These are phyloP conservation scores for Pseudoscleropodium purum DNA, from an alignment of 225 moss, liverwort and hornwort species.

Conservation along the genomic window DNA sequence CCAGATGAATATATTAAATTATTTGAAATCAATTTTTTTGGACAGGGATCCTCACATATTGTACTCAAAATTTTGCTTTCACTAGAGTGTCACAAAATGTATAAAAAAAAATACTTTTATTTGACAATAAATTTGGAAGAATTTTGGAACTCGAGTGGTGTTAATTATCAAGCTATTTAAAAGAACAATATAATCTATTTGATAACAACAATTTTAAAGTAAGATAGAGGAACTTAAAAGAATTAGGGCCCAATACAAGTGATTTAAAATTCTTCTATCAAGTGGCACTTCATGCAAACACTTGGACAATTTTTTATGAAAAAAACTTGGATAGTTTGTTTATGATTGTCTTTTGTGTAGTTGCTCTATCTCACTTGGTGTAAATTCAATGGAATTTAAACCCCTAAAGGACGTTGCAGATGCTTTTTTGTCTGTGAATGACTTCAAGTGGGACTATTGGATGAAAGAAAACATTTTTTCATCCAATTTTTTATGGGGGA, in stretches of 20 bases:
- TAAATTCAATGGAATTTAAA: not conserved
- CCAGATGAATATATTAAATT: not conserved
- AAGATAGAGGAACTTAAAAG: not conserved
- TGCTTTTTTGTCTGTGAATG: not conserved
- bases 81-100: not conserved
- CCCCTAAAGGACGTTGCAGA: accelerated
- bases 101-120: not conserved
- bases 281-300: not conserved
- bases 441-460: accelerated
- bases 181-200: not conserved
- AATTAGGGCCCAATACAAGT: not conserved
- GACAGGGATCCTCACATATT: accelerated
- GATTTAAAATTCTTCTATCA: not conserved
- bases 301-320: not conserved
- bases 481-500: not conserved
- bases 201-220: not conserved
- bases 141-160: accelerated
- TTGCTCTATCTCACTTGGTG: not conserved
- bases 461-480: not conserved
- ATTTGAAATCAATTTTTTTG: not conserved
- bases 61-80: not conserved
- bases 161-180: not conserved
- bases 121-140: not conserved
- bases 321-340: not conserved
- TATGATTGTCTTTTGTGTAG: not conserved